A percentile compares a stretch with the other conserved stretches of the same genome.
Evolutionary conservation across 2,329 filamentous ascomycete genomes (phyloP).

Genomic region (Macrophomina tecta): DNA sequence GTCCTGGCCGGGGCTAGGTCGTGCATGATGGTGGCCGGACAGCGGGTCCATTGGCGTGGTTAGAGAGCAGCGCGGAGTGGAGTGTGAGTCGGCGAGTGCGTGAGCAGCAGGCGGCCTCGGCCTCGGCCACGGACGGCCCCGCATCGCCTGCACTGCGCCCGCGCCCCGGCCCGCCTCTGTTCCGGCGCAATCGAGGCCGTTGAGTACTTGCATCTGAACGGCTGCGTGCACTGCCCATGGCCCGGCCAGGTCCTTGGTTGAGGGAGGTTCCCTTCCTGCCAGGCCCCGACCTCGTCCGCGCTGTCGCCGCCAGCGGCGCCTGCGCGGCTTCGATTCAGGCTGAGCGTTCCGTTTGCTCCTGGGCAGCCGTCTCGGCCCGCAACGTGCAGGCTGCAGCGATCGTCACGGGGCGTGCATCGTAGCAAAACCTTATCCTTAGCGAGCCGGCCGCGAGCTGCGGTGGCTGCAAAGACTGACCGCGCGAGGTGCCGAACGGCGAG

Average conservation of each 20-base stretch:
- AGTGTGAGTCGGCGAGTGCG: not conserved
- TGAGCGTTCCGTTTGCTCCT: not conserved
- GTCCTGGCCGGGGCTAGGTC: not conserved
- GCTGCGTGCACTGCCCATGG: no score
- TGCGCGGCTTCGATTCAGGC: no score
- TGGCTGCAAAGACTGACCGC: not conserved
- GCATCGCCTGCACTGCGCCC: no score
- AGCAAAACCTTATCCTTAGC: not conserved
- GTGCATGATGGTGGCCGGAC: not conserved
- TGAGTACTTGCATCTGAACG: no score
- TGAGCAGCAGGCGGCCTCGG: no score
- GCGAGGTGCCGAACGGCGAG: not conserved
- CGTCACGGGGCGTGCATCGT: not conserved
- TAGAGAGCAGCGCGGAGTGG: no score
- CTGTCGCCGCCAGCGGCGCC: no score
- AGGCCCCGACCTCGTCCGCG: no score
- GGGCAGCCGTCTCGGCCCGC: constrained; percentile 6
- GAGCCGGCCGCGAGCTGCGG: no score
- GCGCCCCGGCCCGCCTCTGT: not conserved
- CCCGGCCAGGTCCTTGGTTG: no score
- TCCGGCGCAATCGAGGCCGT: not conserved
- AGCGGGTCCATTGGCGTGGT: not conserved
- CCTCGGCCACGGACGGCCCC: not conserved
- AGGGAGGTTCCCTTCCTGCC: no score
- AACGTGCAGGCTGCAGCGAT: constrained; percentile 14